These are phyloP conservation scores for Geotrichum restrictum DNA, from an alignment of 1,139 yeast genomes.

Conservation along the genomic window DNA sequence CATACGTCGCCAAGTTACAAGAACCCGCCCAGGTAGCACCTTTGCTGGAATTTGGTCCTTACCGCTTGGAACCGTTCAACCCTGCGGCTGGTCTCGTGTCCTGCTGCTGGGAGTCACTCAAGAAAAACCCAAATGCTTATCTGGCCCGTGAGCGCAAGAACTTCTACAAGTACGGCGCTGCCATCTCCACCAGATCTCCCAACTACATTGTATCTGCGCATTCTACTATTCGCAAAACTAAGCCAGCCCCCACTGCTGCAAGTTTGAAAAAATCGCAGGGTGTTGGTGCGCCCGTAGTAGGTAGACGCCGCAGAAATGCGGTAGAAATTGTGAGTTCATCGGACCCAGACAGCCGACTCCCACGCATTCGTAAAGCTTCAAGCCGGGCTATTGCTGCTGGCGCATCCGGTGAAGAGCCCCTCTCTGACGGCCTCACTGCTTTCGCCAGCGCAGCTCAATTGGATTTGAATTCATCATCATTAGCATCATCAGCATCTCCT, in stretches of 20 bases:
- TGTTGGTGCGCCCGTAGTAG: no score
- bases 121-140: slow-evolving; percentile 2
- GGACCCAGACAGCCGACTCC: neutral
- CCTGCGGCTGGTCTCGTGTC: neutral
- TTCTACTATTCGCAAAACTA: slow-evolving; percentile 4
- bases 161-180: neutral
- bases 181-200: neutral
- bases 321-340: neutral
- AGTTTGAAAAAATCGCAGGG: no score
- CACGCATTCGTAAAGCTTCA: slow-evolving; percentile 7
- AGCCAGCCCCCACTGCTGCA: neutral
- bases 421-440: no score
- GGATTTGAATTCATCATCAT: no score
- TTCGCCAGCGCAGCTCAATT: no score
- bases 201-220: slow-evolving; percentile 8
- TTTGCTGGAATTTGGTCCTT: slow-evolving; percentile 6
- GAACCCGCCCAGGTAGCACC: slow-evolving; percentile 1
- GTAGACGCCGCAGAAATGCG: no score
- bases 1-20: neutral
- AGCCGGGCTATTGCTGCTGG: slow-evolving; percentile 5
- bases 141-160: neutral
- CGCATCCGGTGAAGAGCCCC: no score
- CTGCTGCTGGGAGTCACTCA: slow-evolving; percentile 1
- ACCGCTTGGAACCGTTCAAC: neutral
- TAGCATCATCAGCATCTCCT: no score